Percentiles rank a stretch among this genome's conserved stretches.
phyloP scores from a whole-genome alignment of 306 rosid species.

The Vigna unguiculata region DNA sequence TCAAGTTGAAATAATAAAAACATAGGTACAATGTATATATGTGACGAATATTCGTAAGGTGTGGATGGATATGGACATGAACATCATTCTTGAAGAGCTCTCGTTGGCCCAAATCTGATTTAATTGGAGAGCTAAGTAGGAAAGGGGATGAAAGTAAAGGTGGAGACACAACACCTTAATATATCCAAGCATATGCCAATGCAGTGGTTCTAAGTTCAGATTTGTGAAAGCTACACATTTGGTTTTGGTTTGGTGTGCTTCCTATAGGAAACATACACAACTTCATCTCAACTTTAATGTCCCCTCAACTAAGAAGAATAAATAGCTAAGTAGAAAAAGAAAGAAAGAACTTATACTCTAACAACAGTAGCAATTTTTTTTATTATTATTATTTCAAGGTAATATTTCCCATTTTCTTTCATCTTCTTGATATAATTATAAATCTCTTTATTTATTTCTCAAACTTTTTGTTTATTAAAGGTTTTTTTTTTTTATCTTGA shows the following conservation, averaged over 20 bases:
- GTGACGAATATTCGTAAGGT: too few relatives aligned
- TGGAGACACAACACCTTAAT: constrained; percentile 26
- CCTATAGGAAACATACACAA: background rate
- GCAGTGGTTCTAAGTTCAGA: constrained; percentile 39
- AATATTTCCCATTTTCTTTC: background rate
- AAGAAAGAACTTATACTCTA: constrained; percentile 5
- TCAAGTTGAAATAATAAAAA: too few relatives aligned
- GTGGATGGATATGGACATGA: too few relatives aligned
- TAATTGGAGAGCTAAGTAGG: background rate
- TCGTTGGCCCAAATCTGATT: background rate
- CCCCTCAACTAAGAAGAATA: constrained; percentile 23
- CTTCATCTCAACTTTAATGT: constrained; percentile 42
- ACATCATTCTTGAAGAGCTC: too few relatives aligned
- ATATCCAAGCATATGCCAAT: constrained; percentile 46
- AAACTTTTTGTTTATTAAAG: background rate
- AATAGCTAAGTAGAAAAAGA: background rate
- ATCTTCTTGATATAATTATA: background rate
- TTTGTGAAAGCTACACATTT: constrained; percentile 25
- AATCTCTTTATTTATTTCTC: background rate
- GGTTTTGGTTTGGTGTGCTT: background rate
- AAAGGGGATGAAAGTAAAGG: constrained; percentile 16
- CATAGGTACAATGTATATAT: too few relatives aligned
- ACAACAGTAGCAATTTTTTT: background rate
- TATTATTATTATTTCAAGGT: background rate
- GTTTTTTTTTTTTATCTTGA: background rate